Evolutionary conservation across 331 rosid genomes (phyloP), one percentile per base, ranked within the genome.

Genomic region (Arachis monticola): DNA sequence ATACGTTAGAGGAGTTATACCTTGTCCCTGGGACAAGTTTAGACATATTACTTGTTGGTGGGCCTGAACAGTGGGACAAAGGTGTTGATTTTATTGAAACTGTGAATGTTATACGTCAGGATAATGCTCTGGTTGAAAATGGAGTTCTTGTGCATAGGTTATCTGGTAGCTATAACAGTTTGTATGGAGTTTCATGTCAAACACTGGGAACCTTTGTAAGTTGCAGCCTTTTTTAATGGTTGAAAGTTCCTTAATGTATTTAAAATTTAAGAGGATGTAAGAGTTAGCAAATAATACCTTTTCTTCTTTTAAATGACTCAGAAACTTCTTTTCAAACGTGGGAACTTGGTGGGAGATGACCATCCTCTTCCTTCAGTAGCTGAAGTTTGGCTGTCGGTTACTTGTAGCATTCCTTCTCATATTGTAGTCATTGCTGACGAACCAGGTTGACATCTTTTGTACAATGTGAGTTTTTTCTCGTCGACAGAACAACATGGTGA

Each of bases 311-410:
- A 48, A 78, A 87, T 90, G 92, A 77, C 72, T 67, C 92, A 93
- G 98, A 86, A 77, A 85, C 83, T 94, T 80, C 62, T 27, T 74
- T 94, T 94, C 75, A 81, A 73, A 78, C 96, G 89, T 47, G 99
- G 99, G 69, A 94, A 94, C 87, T 83, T 86, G 89, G 89, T 83
- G 64, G 96, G 93, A 78, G 95, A 89, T 81, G 97, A 84, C 77
- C 97, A 94, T 86, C 93, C 95, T 77, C 75, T 82, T 81, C 96
- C 97, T 70, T 80, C 86, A 45, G 79, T 94, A 42, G 91, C 85
- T 55, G 86, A 82, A 67, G 85, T 82, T 83, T 73, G 72, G 63
- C 46, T 86, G 66, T 85, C 88, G 74, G 83, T 90, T 83, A 51
- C 7, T 2, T 88, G 99, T 79, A 76, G 82, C 86, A 32, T 88